Evolutionary conservation across 2,329 filamentous ascomycete species (phyloP), one percentile per base, ranked within the genome.

Genomic region (Hymenoscyphus fraxineus): DNA sequence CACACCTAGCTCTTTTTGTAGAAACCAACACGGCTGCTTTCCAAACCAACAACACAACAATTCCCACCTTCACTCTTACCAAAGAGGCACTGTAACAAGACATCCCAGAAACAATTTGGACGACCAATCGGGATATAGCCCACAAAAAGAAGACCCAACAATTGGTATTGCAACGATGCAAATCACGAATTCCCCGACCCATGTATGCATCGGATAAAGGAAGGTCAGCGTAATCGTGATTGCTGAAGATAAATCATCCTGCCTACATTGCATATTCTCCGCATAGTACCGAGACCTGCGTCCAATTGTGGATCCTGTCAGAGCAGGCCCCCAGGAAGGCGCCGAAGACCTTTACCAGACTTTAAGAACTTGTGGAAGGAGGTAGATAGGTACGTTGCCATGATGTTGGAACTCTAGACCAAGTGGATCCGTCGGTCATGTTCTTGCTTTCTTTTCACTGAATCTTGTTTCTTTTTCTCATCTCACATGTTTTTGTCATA

Each of bases 121-220:
- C 6, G 35, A 27, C 47, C n/a, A 54, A 54, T 54, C 47, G 19
- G 47, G 22, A 54, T 19, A 27, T 10, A 22, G n/a, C 6, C 47
- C 19, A 9, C 13, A 27, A 27, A n/a, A 54, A 54, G 15, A 44
- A 54, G 22, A 27, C 47, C 47, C 47, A 22, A 54, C 47, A 13
- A 22, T 54, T 54, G 19, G 47, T 54, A 54, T 22, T 22, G 47
- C 19, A 12, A 51, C 47, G 47, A 54, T 54, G 47, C 47, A 54
- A 54, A 54, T 19, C 47, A 54, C 47, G 19, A 54, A 27, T 12
- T 54, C 19, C 19, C 12, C 19, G 47, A 13, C 47, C 47, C 10
- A 27, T 19, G 47, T 54, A 13, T 54, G 47, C 47, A 54, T 19
- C 47, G 47, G 47, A 54, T 54, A 54, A 54, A 54, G n/a, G 44